Evolutionary conservation across 495 filamentous ascomycete species (phyloP).

Genomic region (Penicillium cinerascens): DNA sequence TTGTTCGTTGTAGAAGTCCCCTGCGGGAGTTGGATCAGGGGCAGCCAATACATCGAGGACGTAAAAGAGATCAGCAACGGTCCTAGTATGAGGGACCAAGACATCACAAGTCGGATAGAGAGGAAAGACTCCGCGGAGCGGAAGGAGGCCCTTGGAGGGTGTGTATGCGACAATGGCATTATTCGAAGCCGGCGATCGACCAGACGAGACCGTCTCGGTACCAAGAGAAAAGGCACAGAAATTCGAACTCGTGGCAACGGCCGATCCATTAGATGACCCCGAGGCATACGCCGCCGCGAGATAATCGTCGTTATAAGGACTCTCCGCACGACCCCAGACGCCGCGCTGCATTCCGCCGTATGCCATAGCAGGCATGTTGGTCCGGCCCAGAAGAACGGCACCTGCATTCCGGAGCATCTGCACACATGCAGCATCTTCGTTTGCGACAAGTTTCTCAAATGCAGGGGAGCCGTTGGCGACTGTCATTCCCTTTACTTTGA

Average conservation of each 20-base stretch:
- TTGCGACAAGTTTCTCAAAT: slow-evolving; percentile 58
- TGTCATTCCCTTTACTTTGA: slow-evolving; percentile 64
- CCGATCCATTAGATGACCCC: slow-evolving; percentile 38
- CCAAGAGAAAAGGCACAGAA: slow-evolving; percentile 39
- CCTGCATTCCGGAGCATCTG: slow-evolving; percentile 56
- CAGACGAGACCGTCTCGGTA: slow-evolving; percentile 38
- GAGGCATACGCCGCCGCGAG: slow-evolving; percentile 36
- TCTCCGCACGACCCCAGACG: slow-evolving; percentile 35
- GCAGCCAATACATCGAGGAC: slow-evolving; percentile 33
- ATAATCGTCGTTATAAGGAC: slow-evolving; percentile 31
- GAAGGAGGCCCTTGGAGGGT: slow-evolving; percentile 33
- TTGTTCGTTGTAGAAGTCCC: slow-evolving; percentile 38
- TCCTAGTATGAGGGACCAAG: slow-evolving; percentile 35
- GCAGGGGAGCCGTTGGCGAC: slow-evolving; percentile 51
- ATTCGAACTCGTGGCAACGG: slow-evolving; percentile 33
- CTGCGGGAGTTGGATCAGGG: slow-evolving; percentile 19
- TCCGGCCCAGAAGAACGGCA: slow-evolving; percentile 59
- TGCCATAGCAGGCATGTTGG: slow-evolving; percentile 43
- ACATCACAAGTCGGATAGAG: slow-evolving; percentile 38
- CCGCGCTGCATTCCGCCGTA: slow-evolving; percentile 42
- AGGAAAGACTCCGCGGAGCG: slow-evolving; percentile 35
- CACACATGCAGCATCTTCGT: slow-evolving; percentile 62
- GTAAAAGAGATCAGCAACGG: slow-evolving; percentile 28
- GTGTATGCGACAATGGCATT: slow-evolving; percentile 38
- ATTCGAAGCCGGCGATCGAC: slow-evolving; percentile 36